Conservation (phyloP, 306 rosid genomes). For the Dryas drummondii region DNA sequence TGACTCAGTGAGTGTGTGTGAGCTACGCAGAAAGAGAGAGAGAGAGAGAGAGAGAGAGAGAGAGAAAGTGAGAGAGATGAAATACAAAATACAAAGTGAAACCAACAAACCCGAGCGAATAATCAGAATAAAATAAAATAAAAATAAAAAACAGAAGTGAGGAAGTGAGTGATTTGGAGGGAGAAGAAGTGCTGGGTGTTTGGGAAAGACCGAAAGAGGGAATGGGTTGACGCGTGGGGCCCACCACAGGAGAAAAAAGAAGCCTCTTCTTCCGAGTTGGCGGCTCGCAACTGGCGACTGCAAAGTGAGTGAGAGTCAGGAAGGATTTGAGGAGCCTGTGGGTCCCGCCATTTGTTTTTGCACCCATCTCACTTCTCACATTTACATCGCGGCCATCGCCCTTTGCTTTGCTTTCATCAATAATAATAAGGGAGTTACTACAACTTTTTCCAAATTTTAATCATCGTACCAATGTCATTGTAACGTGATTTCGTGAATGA, state of each 20-base stretch:
- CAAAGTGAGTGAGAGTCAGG: background rate
- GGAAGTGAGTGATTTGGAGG: background rate
- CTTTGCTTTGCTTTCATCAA: background rate
- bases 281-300: background rate
- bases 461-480: too few relatives aligned
- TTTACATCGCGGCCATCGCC: slow-evolving; percentile 9
- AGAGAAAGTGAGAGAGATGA: background rate
- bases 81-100: background rate
- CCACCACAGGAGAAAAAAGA: background rate
- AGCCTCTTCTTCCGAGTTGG: background rate
- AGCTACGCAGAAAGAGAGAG: background rate
- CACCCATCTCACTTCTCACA: slow-evolving; percentile 14
- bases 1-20: background rate
- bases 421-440: background rate
- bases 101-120: slow-evolving; percentile 9
- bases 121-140: background rate
- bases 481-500: too few relatives aligned
- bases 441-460: too few relatives aligned
- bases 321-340: background rate
- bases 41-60: background rate
- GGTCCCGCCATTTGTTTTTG: slow-evolving; percentile 24
- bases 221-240: slow-evolving; percentile 10
- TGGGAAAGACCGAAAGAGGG: background rate
- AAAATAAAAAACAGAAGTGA: background rate
- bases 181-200: background rate